These are phyloP conservation scores for Rhytidiadelphus loreus DNA, from an alignment of 225 moss, liverwort and hornwort genomes.

Conservation along the genomic window DNA sequence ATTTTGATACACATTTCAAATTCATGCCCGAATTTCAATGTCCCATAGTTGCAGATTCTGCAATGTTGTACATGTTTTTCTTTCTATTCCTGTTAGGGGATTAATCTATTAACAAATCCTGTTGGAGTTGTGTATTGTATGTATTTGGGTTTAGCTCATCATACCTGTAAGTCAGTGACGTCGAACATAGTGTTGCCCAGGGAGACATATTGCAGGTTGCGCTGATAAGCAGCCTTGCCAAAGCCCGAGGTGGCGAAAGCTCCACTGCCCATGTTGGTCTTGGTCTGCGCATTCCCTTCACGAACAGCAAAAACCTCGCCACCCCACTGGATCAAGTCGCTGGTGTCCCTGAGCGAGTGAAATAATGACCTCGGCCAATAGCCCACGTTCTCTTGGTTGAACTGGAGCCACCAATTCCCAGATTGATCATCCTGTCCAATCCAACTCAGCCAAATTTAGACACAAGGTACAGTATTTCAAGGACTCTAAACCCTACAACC, in stretches of 20 bases:
- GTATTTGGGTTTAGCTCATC: neutral
- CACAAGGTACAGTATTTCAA: neutral
- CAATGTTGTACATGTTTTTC: neutral
- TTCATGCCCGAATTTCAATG: neutral
- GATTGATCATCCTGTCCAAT: conserved; percentile 19
- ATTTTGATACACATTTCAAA: neutral
- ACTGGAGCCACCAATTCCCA: conserved; percentile 62
- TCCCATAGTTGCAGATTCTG: neutral
- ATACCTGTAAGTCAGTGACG: conserved; percentile 25
- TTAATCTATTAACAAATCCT: no score
- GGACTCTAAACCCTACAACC: no score
- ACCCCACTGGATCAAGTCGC: conserved; percentile 42
- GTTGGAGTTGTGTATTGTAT: neutral
- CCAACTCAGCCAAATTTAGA: neutral
- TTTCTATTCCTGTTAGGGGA: no score
- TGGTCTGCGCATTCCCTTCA: conserved; percentile 3
- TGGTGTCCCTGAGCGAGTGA: conserved; percentile 22
- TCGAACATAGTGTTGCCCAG: conserved; percentile 11
- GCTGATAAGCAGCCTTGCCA: conserved; percentile 42
- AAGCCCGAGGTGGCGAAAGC: conserved; percentile 26
- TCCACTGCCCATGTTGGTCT: conserved; percentile 54
- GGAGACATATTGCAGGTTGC: conserved; percentile 36
- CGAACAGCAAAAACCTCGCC: conserved; percentile 30
- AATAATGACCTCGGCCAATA: conserved; percentile 47
- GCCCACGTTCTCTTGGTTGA: conserved; percentile 50